Base-by-base conservation (phyloP, 2,329 filamentous ascomycete species). In the Pseudopyricularia javanii region DNA sequence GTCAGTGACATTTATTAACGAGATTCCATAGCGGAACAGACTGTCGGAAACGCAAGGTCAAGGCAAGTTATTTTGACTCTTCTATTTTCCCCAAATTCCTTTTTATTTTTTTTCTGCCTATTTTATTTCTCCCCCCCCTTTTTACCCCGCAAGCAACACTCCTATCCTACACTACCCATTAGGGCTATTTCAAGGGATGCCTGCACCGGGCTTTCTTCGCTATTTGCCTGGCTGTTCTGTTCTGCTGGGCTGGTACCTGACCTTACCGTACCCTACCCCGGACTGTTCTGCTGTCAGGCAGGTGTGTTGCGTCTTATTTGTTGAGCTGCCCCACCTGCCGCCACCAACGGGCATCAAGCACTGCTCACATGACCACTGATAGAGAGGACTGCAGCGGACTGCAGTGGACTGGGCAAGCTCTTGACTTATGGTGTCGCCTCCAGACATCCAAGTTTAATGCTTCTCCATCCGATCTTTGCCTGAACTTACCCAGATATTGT, bases 21-120 rank as follows among this genome's bases (percentile, higher is more conserved):
- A 30, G 28, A 9, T 30, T 9, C n/a, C n/a, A n/a, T 26, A 15
- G 40, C 22, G 40, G 4, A 20, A 48, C 48, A 54, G 52, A 32
- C 37, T 54, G 52, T 28, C 47, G 52, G 7, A 54, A 54, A 50
- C 34, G 52, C 15, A 54, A 54, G n/a, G 37, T 54, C 47, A 50
- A 50, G 52, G 52, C 50, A 34, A 20, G 52, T 30, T 17, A 17
- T 30, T 5, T 49, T 20, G 22, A 24, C 14, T 49, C 15, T 15
- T 33, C 26, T 1, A 24, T 15, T 14, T 47, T 14, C 17, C 2
- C n/a, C n/a, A n/a, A n/a, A n/a, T n/a, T 8, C 4, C 20, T 20
- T 48, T 47, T 26, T 8, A 4, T 20, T 11, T 8, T 32, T 28
- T n/a, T 30, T 30, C n/a, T 15, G 11, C 17, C 22, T 11, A 7